A percentile compares a stretch with the other conserved stretches of the same genome.
Evolutionary conservation across 176 grass and related monocot genomes (phyloP).

Genomic region (Aegilops sharonensis): DNA sequence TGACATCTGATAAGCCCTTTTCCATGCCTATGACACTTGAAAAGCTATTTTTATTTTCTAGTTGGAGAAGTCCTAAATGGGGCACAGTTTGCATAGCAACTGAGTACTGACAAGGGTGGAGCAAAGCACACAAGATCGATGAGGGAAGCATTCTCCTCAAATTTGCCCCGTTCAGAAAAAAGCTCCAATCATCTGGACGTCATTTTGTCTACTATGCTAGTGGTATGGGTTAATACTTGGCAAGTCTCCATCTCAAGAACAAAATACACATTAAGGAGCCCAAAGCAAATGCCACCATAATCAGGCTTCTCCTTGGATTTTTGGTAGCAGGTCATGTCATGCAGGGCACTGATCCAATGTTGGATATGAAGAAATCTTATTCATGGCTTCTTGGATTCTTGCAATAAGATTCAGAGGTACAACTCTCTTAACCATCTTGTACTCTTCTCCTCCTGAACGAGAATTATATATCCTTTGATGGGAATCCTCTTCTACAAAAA

Average conservation of each 20-base stretch:
- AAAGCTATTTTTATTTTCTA: background rate
- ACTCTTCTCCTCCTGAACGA: background rate
- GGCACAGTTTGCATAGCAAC: background rate
- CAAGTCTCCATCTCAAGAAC: background rate
- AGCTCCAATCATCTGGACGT: no score
- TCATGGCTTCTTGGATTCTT: background rate
- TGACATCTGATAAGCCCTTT: background rate
- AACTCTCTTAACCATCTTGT: background rate
- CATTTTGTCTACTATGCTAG: no score
- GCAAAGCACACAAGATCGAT: no score
- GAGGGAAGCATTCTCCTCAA: no score
- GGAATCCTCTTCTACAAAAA: background rate
- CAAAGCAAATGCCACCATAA: background rate
- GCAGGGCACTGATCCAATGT: background rate
- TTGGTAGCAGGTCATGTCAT: background rate
- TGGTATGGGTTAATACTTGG: no score
- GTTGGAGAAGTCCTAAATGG: background rate
- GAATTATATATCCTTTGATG: background rate
- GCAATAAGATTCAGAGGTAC: constrained; percentile 20
- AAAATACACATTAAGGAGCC: background rate
- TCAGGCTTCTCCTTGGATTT: background rate
- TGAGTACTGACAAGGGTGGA: no score
- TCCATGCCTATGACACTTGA: no score
- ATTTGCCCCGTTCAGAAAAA: no score
- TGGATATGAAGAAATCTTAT: background rate